These are phyloP conservation scores for Catenaria anguillulae DNA, from an alignment of 371 early-diverging fungal genomes.

Conservation along the genomic window DNA sequence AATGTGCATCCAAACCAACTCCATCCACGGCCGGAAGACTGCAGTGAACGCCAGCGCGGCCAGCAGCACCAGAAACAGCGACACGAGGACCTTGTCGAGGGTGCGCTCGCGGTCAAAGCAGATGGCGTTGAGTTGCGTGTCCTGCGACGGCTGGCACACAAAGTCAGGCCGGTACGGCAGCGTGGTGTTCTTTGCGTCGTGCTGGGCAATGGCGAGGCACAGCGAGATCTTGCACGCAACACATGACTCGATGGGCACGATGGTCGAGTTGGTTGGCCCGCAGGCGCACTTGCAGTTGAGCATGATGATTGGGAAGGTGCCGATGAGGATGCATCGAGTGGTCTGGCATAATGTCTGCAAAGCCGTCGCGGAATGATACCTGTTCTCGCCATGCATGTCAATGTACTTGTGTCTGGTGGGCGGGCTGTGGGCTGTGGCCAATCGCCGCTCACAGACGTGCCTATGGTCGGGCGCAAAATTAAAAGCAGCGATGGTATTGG, in stretches of 20 bases:
- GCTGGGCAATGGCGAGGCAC: not conserved
- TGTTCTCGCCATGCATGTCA: too few relatives aligned
- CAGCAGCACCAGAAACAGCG: not conserved
- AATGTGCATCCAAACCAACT: not conserved
- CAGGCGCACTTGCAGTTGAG: conserved; percentile 4
- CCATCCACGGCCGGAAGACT: not conserved
- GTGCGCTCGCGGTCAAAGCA: not conserved
- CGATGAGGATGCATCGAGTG: too few relatives aligned
- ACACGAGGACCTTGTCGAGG: not conserved
- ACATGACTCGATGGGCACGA: not conserved
- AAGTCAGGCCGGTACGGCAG: not conserved
- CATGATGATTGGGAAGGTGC: too few relatives aligned
- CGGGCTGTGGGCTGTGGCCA: too few relatives aligned
- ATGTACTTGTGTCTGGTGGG: too few relatives aligned
- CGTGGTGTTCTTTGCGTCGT: too few relatives aligned
- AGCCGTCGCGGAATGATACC: too few relatives aligned
- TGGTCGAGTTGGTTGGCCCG: not conserved
- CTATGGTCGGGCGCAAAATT: too few relatives aligned
- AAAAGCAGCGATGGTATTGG: too few relatives aligned
- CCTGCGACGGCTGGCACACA: not conserved
- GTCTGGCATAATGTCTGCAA: too few relatives aligned
- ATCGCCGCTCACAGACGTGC: too few relatives aligned
- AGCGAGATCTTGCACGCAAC: not conserved
- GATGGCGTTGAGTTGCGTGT: not conserved
- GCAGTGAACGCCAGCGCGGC: not conserved